A percentile compares a stretch with the other conserved stretches of the same genome.
Conservation (phyloP, 768 basidiomycete species). For the Agaricus blazei region DNA sequence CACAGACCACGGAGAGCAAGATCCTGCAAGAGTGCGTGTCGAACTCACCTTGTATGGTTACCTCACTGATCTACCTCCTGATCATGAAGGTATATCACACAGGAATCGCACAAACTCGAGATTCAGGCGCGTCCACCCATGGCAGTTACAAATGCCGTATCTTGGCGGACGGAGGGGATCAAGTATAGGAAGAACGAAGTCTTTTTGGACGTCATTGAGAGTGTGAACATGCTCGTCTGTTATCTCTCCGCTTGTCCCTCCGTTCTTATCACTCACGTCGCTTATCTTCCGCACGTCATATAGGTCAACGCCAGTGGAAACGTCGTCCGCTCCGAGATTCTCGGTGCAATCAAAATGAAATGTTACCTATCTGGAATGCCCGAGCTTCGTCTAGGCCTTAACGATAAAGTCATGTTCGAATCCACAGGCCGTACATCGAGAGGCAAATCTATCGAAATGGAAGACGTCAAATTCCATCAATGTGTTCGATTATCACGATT, state of each 20-base stretch:
- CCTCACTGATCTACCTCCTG: conserved; percentile 27
- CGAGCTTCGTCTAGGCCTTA: conserved; percentile 88
- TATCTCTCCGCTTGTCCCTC: neutral
- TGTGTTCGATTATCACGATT: conserved; percentile 96
- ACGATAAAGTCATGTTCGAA: conserved; percentile 99
- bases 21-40: conserved; percentile 87
- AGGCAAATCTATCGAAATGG: conserved; percentile 99
- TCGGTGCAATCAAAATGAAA: conserved; percentile 99
- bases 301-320: conserved; percentile 97
- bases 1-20: conserved; percentile 99
- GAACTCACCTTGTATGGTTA: conserved; percentile 6
- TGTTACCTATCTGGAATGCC: conserved; percentile 99
- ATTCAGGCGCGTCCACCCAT: conserved; percentile 89
- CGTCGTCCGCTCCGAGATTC: conserved; percentile 94
- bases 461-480: conserved; percentile 99
- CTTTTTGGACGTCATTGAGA: conserved; percentile 97
- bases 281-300: neutral
- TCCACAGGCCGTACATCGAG: conserved; percentile 90
- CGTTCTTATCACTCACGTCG: neutral
- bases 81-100: conserved; percentile 72
- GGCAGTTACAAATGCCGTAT: conserved; percentile 97
- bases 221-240: conserved; percentile 89
- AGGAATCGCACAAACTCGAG: conserved; percentile 96
- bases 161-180: conserved; percentile 97
- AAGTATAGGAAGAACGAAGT: conserved; percentile 98